A percentile compares a stretch with the other conserved stretches of the same genome.
phyloP scores from a whole-genome alignment of 768 basidiomycete species.

The Clathrus columnatus region DNA sequence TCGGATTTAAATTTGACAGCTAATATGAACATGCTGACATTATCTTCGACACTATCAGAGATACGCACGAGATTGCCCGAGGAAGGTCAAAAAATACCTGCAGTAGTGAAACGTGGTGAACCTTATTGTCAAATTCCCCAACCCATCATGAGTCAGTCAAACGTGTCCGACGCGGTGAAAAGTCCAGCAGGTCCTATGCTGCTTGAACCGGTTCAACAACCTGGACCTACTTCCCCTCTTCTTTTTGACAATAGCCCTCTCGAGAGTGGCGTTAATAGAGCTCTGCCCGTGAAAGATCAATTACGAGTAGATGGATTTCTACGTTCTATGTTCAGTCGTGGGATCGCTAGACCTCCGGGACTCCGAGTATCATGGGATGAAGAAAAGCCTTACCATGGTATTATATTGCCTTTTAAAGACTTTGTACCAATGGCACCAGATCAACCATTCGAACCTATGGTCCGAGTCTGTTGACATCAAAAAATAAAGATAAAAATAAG shows the following conservation, averaged over 20 bases:
- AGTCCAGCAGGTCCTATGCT: slow-evolving; percentile 16
- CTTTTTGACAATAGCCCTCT: not conserved
- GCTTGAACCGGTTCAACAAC: slow-evolving; percentile 16
- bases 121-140: slow-evolving; percentile 19
- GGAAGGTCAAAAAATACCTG: too few relatives aligned
- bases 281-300: slow-evolving; percentile 12
- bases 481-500: too few relatives aligned
- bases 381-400: slow-evolving; percentile 28
- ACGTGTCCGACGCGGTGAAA: slow-evolving; percentile 6
- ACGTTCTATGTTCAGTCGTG: slow-evolving; percentile 22
- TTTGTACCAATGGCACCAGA: too few relatives aligned
- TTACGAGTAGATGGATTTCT: slow-evolving; percentile 17
- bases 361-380: slow-evolving; percentile 37
- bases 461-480: too few relatives aligned
- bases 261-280: slow-evolving; percentile 3
- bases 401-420: too few relatives aligned
- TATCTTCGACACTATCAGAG: too few relatives aligned
- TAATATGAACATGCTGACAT: too few relatives aligned
- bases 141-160: slow-evolving; percentile 34
- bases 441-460: too few relatives aligned
- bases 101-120: too few relatives aligned
- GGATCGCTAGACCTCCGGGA: slow-evolving; percentile 28
- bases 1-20: too few relatives aligned
- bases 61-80: too few relatives aligned
- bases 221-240: slow-evolving; percentile 14